Evolutionary conservation across 345 rosid species (phyloP).

Genomic region (Erucastrum elatum): DNA sequence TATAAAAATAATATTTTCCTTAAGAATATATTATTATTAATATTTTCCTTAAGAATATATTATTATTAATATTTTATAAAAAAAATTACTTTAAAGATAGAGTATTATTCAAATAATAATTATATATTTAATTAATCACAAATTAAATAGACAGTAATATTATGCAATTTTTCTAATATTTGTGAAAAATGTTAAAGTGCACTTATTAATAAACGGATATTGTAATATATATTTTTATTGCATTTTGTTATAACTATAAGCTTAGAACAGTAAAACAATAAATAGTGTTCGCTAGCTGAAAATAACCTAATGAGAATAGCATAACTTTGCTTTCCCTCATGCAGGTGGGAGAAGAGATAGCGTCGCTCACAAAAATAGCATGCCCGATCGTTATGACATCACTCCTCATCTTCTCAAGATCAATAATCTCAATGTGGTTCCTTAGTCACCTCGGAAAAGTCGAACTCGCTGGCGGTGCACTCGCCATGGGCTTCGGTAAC

Average conservation of each 20-base stretch:
- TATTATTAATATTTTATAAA: neutral
- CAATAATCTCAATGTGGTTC: conserved; percentile 76
- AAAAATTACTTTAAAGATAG: neutral
- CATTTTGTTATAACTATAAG: neutral
- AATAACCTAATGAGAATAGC: neutral
- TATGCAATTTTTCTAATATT: too few relatives aligned
- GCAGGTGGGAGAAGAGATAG: conserved; percentile 73
- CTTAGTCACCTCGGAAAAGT: conserved; percentile 64
- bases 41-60: neutral
- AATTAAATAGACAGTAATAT: too few relatives aligned
- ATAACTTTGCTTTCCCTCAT: neutral
- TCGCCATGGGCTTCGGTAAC: conserved; percentile 78
- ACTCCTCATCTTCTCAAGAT: conserved; percentile 69
- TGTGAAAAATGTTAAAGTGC: too few relatives aligned
- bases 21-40: neutral
- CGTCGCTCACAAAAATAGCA: conserved; percentile 64
- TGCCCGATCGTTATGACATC: conserved; percentile 72
- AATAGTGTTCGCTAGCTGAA: neutral
- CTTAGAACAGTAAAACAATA: neutral
- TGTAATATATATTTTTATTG: too few relatives aligned
- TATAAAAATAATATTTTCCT: neutral
- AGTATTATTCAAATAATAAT: neutral
- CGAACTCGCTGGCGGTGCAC: conserved; percentile 86
- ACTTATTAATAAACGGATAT: too few relatives aligned
- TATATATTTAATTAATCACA: too few relatives aligned